Conservation (phyloP, 2,329 filamentous ascomycete genomes). For the Neopestalotiopsis sp. region DNA sequence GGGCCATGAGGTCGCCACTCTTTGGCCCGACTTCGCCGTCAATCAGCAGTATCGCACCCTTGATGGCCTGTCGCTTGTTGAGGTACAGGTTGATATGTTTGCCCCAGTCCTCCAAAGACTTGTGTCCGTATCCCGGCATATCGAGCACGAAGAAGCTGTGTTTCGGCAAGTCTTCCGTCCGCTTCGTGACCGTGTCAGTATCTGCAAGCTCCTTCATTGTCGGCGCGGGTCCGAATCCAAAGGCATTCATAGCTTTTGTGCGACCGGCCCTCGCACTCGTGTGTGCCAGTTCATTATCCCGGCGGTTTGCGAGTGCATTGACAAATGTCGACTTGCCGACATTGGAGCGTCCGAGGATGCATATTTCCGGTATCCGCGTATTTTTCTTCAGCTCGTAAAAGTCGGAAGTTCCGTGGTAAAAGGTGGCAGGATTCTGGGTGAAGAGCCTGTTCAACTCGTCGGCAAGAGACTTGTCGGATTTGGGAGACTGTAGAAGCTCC, state of each 20-base stretch:
- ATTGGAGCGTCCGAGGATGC: slow-evolving; percentile 85
- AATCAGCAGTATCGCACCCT: slow-evolving; percentile 59
- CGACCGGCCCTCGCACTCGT: slow-evolving; percentile 58
- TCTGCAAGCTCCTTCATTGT: slow-evolving; percentile 31
- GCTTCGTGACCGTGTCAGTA: slow-evolving; percentile 27
- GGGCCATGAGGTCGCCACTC: slow-evolving; percentile 51
- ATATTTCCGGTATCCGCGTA: slow-evolving; percentile 64
- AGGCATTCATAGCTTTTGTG: slow-evolving; percentile 62
- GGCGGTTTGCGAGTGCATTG: slow-evolving; percentile 75
- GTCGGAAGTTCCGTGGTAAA: slow-evolving; percentile 33
- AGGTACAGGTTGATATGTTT: slow-evolving; percentile 58
- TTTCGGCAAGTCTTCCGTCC: slow-evolving; percentile 45
- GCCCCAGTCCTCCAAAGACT: slow-evolving; percentile 56
- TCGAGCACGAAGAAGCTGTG: slow-evolving; percentile 57
- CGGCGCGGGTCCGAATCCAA: slow-evolving; percentile 53
- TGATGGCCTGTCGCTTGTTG: slow-evolving; percentile 49
- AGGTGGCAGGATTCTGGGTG: slow-evolving; percentile 31
- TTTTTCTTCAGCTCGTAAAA: slow-evolving; percentile 58
- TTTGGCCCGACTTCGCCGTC: slow-evolving; percentile 59
- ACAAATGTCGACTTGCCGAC: slow-evolving; percentile 90
- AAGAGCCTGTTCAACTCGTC: slow-evolving; percentile 32
- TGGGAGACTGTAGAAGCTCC: slow-evolving; percentile 37
- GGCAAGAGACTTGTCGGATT: slow-evolving; percentile 29
- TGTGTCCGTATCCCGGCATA: slow-evolving; percentile 57
- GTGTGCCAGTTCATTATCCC: slow-evolving; percentile 51